Evolutionary conservation across 1,284 basidiomycete species (phyloP).

Genomic region (Naganishia cerealis): DNA sequence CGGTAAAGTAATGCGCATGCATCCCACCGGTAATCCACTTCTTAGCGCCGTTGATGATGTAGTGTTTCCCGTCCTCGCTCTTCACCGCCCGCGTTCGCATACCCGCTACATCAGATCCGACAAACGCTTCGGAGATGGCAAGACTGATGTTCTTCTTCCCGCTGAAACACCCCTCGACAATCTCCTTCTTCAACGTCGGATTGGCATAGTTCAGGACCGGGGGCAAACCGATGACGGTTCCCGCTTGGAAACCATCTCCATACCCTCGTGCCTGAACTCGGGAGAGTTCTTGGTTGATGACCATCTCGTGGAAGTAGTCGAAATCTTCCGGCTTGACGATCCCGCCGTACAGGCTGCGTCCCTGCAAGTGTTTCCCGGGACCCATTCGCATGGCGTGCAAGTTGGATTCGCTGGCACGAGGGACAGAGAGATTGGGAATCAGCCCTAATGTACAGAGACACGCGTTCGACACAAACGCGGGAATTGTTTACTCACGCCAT

Average conservation of each 20-base stretch:
- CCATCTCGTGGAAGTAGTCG: conserved; percentile 68
- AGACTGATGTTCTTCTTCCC: conserved; percentile 72
- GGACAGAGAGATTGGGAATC: not conserved
- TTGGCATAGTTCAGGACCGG: conserved; percentile 63
- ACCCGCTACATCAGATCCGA: conserved; percentile 84
- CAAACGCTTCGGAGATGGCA: conserved; percentile 86
- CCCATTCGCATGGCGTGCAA: conserved; percentile 89
- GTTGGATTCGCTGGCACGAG: conserved; percentile 61
- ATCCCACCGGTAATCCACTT: conserved; percentile 88
- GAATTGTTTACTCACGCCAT: conserved; percentile 47
- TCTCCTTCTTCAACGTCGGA: conserved; percentile 65
- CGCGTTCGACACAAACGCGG: too few relatives aligned
- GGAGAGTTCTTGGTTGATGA: conserved; percentile 81
- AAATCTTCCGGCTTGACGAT: conserved; percentile 83
- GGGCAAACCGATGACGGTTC: conserved; percentile 70
- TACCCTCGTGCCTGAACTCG: conserved; percentile 79
- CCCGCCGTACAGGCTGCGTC: conserved; percentile 75
- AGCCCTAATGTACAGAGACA: conserved; percentile 46
- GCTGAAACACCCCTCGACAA: conserved; percentile 76
- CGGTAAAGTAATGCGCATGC: conserved; percentile 54
- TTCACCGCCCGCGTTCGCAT: conserved; percentile 78
- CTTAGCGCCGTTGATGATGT: conserved; percentile 85
- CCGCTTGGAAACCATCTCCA: conserved; percentile 72
- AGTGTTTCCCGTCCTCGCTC: conserved; percentile 71
- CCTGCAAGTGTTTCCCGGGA: conserved; percentile 72